phyloP scores from a whole-genome alignment of 2,329 filamentous ascomycete genomes.

The Neoarthrinium moseri region DNA sequence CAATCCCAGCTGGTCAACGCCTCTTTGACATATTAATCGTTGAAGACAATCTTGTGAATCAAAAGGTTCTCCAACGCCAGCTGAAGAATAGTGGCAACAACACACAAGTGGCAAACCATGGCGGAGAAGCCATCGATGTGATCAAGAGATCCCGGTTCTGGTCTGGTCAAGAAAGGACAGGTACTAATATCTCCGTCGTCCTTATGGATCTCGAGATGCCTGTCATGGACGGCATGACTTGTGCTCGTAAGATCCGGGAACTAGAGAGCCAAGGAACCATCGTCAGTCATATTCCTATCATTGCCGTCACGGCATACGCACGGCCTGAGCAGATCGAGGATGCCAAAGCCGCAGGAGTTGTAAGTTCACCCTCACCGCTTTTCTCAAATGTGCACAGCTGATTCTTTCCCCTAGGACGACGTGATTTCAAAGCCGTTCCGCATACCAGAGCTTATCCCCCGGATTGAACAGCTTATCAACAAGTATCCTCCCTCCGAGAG shows the following conservation, averaged over 20 bases:
- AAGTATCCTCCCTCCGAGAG: conserved; percentile 12
- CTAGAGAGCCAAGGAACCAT: conserved; percentile 63
- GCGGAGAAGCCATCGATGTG: conserved; percentile 59
- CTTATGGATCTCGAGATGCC: conserved; percentile 85
- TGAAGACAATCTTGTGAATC: conserved; percentile 68
- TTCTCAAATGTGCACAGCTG: too few relatives aligned
- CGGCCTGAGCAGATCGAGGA: conserved; percentile 71
- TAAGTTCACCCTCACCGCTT: conserved; percentile 36
- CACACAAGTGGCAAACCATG: conserved; percentile 64
- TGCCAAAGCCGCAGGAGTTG: conserved; percentile 72
- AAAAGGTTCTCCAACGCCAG: conserved; percentile 61
- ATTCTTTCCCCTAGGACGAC: conserved; percentile 54
- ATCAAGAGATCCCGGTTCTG: conserved; percentile 57
- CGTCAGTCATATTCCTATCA: conserved; percentile 68
- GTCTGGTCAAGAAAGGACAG: conserved; percentile 44
- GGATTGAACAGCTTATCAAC: conserved; percentile 57
- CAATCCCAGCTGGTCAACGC: conserved; percentile 28
- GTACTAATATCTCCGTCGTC: conserved; percentile 62
- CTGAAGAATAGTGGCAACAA: conserved; percentile 60
- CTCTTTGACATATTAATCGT: conserved; percentile 61
- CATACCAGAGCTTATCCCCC: conserved; percentile 68
- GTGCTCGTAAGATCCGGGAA: conserved; percentile 66
- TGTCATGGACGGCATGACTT: conserved; percentile 78
- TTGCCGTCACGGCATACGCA: conserved; percentile 82
- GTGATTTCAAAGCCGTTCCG: conserved; percentile 79